Evolutionary conservation across 1,284 basidiomycete genomes (phyloP).

Genomic region (Ganoderma leucocontextum): DNA sequence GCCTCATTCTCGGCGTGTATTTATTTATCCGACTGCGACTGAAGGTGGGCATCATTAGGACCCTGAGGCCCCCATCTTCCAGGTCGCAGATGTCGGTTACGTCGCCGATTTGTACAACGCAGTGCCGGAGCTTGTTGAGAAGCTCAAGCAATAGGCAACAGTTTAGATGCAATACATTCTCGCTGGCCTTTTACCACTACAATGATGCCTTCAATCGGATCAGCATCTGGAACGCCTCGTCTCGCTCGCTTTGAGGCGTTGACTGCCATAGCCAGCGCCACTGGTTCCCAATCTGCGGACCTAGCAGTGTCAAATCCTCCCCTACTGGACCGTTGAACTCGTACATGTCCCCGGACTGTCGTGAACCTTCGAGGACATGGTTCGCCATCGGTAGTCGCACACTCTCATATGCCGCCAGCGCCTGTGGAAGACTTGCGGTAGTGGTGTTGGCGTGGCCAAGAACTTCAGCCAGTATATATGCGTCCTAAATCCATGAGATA

Average conservation of each 20-base stretch:
- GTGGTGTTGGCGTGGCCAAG: slow-evolving; percentile 54
- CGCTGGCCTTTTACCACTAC: slow-evolving; percentile 1
- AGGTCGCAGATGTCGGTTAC: slow-evolving; percentile 95
- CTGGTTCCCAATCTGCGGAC: slow-evolving; percentile 35
- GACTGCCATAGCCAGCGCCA: slow-evolving; percentile 40
- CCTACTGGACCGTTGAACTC: slow-evolving; percentile 36
- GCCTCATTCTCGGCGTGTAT: background rate
- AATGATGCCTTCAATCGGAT: slow-evolving; percentile 6
- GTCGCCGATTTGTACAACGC: slow-evolving; percentile 92
- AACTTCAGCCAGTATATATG: slow-evolving; percentile 56
- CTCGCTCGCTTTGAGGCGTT: slow-evolving; percentile 34
- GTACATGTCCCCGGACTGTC: slow-evolving; percentile 51
- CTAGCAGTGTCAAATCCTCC: slow-evolving; percentile 33
- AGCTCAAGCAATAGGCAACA: slow-evolving; percentile 61
- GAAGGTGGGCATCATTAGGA: slow-evolving; percentile 63
- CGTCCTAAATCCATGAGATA: slow-evolving; percentile 49
- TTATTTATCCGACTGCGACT: background rate
- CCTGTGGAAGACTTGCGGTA: slow-evolving; percentile 45
- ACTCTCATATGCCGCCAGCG: slow-evolving; percentile 54
- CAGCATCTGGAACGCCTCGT: slow-evolving; percentile 27
- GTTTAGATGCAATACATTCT: slow-evolving; percentile 5
- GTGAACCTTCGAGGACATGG: slow-evolving; percentile 51
- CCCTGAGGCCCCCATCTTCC: slow-evolving; percentile 98
- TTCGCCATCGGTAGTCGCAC: slow-evolving; percentile 55
- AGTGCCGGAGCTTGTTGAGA: slow-evolving; percentile 88